Conservation (phyloP, 73 alveolate genomes). For the Urostyla sp. region DNA sequence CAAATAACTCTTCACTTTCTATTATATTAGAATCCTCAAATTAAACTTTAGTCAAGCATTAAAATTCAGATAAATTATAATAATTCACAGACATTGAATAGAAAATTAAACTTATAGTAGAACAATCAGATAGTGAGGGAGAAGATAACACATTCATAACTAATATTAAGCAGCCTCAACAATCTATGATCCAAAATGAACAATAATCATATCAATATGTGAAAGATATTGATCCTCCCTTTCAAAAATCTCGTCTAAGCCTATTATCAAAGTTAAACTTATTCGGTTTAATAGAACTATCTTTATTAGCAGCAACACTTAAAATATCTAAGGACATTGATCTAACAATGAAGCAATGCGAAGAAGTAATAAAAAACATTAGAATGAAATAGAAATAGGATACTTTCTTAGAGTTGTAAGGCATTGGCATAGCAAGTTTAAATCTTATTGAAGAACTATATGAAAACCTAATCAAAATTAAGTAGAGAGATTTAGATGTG, state of each 20-base stretch:
- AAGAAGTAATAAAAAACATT: neutral
- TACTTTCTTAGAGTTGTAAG: neutral
- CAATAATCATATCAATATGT: neutral
- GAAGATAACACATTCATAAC: neutral
- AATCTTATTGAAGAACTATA: slow-evolving; percentile 43
- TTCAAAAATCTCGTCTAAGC: slow-evolving; percentile 4
- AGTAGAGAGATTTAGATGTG: slow-evolving; percentile 25
- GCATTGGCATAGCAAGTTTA: slow-evolving; percentile 29
- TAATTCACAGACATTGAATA: neutral
- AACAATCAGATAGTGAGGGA: slow-evolving; percentile 44
- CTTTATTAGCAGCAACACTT: slow-evolving; percentile 17
- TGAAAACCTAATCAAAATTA: slow-evolving; percentile 19
- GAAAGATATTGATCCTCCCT: neutral
- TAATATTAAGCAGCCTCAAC: neutral
- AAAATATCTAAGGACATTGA: slow-evolving; percentile 23
- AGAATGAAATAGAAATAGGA: neutral
- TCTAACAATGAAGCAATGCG: slow-evolving; percentile 23
- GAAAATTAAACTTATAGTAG: neutral
- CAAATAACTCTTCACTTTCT: slow-evolving; percentile 5
- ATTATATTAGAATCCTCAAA: slow-evolving; percentile 34
- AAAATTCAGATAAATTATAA: no score
- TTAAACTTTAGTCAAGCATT: slow-evolving; percentile 18
- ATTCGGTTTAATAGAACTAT: slow-evolving; percentile 34
- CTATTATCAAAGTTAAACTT: slow-evolving; percentile 15
- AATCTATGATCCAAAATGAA: neutral